Conservation (phyloP, 2,329 filamentous ascomycete genomes). For the Pseudogymnoascus sp. region DNA sequence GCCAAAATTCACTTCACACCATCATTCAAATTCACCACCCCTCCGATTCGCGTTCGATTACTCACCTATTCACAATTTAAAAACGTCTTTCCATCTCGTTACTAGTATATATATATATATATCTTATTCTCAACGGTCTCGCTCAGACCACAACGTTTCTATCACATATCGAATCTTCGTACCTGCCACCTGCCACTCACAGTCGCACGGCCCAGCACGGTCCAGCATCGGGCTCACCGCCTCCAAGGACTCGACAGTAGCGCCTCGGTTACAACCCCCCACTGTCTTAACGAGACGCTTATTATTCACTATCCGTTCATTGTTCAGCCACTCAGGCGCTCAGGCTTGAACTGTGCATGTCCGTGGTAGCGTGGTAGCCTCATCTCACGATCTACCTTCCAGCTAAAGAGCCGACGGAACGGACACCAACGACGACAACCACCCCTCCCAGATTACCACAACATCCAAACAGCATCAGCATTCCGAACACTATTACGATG, state of each 20-base stretch:
- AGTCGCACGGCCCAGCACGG: neutral
- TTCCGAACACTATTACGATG: slow-evolving; percentile 36
- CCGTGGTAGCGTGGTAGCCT: slow-evolving; percentile 7
- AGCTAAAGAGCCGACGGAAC: slow-evolving; percentile 3
- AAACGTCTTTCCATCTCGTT: neutral
- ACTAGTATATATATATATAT: neutral
- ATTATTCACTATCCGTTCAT: slow-evolving; percentile 1
- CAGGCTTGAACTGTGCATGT: slow-evolving; percentile 7
- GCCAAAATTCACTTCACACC: neutral
- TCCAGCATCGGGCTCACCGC: slow-evolving; percentile 4
- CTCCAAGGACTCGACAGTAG: slow-evolving; percentile 6
- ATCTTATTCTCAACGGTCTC: neutral
- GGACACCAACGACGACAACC: slow-evolving; percentile 7
- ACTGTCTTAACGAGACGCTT: slow-evolving; percentile 9
- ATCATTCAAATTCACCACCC: neutral
- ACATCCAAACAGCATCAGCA: neutral
- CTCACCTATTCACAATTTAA: neutral
- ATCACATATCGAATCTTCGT: slow-evolving; percentile 4
- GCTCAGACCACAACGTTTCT: neutral
- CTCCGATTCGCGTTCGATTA: neutral
- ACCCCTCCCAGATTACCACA: neutral
- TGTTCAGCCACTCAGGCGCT: slow-evolving; percentile 1
- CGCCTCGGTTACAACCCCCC: slow-evolving; percentile 7
- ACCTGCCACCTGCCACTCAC: neutral
- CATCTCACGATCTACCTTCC: slow-evolving; percentile 10